phyloP scores from a whole-genome alignment of 1,284 basidiomycete species.

The Moniliophthora roreri region DNA sequence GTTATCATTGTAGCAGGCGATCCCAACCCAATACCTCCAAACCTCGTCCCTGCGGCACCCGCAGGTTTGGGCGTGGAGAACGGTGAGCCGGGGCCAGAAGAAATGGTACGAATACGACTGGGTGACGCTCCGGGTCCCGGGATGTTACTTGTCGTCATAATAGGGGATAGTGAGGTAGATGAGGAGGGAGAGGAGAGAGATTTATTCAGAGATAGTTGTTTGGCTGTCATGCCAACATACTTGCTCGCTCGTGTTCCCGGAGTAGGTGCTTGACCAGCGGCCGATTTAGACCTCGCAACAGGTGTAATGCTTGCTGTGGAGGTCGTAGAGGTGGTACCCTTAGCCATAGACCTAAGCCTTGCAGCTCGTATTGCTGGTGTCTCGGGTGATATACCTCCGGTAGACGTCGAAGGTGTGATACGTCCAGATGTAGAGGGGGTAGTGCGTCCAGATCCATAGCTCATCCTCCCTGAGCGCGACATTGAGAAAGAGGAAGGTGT shows the following conservation, averaged over 20 bases:
- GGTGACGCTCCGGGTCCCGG: constrained; percentile 7
- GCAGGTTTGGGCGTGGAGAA: constrained; percentile 64
- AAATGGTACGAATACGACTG: constrained; percentile 13
- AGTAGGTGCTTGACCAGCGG: constrained; percentile 37
- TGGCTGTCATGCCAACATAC: constrained; percentile 80
- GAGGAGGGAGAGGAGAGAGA: constrained; percentile 29
- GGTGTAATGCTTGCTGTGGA: constrained; percentile 28
- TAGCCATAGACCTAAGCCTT: constrained; percentile 28
- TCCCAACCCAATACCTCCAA: constrained; percentile 35
- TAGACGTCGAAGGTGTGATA: constrained; percentile 38
- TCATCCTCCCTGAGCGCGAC: constrained; percentile 33
- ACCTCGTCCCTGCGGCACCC: constrained; percentile 29
- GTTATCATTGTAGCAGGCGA: constrained; percentile 49
- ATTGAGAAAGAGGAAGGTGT: constrained; percentile 44
- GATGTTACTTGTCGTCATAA: constrained; percentile 11
- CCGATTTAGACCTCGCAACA: constrained; percentile 27
- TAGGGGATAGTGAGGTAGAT: constrained; percentile 37
- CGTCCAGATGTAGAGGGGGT: constrained; percentile 41
- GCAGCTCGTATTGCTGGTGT: constrained; percentile 34
- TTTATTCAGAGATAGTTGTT: constrained; percentile 53
- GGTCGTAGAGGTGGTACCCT: constrained; percentile 14
- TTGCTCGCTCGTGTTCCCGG: constrained; percentile 71
- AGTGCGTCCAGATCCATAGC: constrained; percentile 27
- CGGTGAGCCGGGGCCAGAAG: constrained; percentile 46
- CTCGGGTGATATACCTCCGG: constrained; percentile 27